Evolutionary conservation across 2,329 filamentous ascomycete species (phyloP), one percentile per base, ranked within the genome.

Genomic region (Pseudocercospora macadamiae): DNA sequence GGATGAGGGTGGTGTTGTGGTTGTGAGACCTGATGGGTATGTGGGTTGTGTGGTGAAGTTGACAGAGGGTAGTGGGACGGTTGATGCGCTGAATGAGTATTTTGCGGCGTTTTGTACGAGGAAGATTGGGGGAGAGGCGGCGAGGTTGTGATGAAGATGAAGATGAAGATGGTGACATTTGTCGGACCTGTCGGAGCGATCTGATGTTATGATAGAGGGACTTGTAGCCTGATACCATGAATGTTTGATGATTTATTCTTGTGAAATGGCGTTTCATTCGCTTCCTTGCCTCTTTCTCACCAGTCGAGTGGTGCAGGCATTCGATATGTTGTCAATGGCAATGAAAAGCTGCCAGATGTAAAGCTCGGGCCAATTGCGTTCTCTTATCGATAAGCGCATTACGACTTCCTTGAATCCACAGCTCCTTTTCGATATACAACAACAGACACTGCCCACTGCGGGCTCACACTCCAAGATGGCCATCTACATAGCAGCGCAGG

Each of bases 21-120:
- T 96, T 8, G 90, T 96, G 6, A 80, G 92, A 44, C 92, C 93
- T 0, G 92, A 96, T 73, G 91, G 91, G 6, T 95, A 96, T 73
- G 88, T 96, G 25, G 90, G 89, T 19, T 83, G 90, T 61, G 89
- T 92, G 3, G 84, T 89, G 9, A 82, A 82, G 66, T 77, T 97
- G 19, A 87, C 84, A 1, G 88, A 93, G 73, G 93, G 92, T 0
- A 85, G 77, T 57, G 90, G 86, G 14, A 96, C 92, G 0, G 86
- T 90, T 0, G 89, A 96, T 68, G 90, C 95, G 14, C 77, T 97
- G 66, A 90, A 97, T 70, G 81, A 83, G 63, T 97, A 96, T 73
- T 97, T 96, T 75, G 81, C 82, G 4, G 75, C 86, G 1, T 93
- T 96, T 67, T 83, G 83, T 55, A 83, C 85, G 9, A 91, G 89